phyloP scores from a whole-genome alignment of 1,284 basidiomycete genomes.

The Moesziomyces globuligerus region DNA sequence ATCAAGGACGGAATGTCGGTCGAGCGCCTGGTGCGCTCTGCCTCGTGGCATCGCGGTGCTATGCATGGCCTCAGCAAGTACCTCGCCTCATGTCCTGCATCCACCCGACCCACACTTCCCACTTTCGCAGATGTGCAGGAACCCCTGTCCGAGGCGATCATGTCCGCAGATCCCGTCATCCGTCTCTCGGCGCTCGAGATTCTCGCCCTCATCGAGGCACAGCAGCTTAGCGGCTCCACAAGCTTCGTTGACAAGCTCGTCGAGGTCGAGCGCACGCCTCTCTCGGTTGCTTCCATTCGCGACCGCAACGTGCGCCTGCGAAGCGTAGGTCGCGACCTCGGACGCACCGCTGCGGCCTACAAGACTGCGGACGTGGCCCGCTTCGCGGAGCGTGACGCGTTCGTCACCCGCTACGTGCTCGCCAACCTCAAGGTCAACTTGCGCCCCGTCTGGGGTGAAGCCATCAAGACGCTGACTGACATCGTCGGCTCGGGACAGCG shows the following conservation, averaged over 20 bases:
- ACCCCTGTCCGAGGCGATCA: conserved; percentile 30
- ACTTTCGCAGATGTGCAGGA: conserved; percentile 19
- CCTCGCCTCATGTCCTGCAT: conserved; percentile 23
- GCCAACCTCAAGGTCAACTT: conserved; percentile 64
- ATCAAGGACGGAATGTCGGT: conserved; percentile 25
- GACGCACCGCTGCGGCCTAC: conserved; percentile 30
- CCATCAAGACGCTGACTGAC: conserved; percentile 55
- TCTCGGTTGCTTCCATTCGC: conserved; percentile 54
- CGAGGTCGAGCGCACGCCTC: conserved; percentile 54
- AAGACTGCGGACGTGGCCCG: conserved; percentile 23
- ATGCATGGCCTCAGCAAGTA: conserved; percentile 39
- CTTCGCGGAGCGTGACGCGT: conserved; percentile 15
- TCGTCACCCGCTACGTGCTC: conserved; percentile 55
- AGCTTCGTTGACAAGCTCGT: conserved; percentile 38
- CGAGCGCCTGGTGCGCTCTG: conserved; percentile 20
- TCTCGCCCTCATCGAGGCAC: conserved; percentile 36
- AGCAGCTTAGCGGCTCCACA: conserved; percentile 3
- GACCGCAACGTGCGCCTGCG: conserved; percentile 63
- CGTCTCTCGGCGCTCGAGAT: conserved; percentile 53
- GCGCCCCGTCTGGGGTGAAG: conserved; percentile 62
- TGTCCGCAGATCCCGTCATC: conserved; percentile 48
- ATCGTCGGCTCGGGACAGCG: conserved; percentile 37
- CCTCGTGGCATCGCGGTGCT: conserved; percentile 43
- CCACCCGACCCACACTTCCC: conserved; percentile 29
- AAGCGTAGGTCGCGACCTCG: conserved; percentile 55